phyloP scores from a whole-genome alignment of 768 basidiomycete species.

The Galerina marginata region DNA sequence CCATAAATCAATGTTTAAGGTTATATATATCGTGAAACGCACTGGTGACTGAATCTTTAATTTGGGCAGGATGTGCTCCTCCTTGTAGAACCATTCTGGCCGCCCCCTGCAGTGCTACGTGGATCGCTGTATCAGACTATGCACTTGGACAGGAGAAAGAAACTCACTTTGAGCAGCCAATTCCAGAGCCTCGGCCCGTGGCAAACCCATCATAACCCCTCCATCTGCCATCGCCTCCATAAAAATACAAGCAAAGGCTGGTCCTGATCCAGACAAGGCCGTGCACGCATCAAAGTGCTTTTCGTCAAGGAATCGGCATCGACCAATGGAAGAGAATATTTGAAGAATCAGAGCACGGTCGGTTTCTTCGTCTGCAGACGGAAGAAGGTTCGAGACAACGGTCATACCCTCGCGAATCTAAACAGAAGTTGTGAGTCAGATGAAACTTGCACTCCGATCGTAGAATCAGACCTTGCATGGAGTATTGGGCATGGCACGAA shows the following conservation, averaged over 20 bases:
- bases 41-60: conserved; percentile 99
- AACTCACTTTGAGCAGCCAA: conserved; percentile 91
- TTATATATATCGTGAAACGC: conserved; percentile 31
- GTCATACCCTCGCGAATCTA: conserved; percentile 99
- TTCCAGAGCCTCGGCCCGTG: conserved; percentile 91
- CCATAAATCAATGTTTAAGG: background rate
- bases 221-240: conserved; percentile 99
- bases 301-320: conserved; percentile 95
- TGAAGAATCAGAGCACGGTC: conserved; percentile 80
- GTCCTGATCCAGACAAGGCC: conserved; percentile 93
- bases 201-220: conserved; percentile 99
- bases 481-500: conserved; percentile 98
- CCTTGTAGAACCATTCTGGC: conserved; percentile 93
- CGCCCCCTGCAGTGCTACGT: conserved; percentile 89
- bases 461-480: conserved; percentile 80
- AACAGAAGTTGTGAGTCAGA: background rate
- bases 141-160: background rate
- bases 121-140: background rate
- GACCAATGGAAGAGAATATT: conserved; percentile 97
- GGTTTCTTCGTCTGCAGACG: conserved; percentile 54
- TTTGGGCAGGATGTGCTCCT: conserved; percentile 91
- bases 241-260: conserved; percentile 96
- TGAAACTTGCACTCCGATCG: conserved; percentile 3
- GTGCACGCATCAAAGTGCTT: conserved; percentile 99
- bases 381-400: conserved; percentile 77